phyloP scores from a whole-genome alignment of 2,329 filamentous ascomycete species.

The Stagonosporopsis cucurbitacearum region DNA sequence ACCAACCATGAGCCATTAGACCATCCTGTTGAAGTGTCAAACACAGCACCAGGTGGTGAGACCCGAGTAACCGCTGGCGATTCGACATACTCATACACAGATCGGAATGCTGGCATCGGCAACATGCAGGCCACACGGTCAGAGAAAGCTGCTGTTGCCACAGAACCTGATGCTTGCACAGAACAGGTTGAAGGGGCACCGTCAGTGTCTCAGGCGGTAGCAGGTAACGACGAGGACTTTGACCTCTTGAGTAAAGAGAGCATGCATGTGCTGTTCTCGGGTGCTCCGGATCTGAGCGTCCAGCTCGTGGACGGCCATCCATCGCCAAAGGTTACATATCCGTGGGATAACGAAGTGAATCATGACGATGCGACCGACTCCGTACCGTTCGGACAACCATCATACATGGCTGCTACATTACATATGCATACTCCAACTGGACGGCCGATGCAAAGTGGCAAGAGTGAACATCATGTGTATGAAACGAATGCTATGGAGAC shows the following conservation, averaged over 20 bases:
- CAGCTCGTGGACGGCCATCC: slow-evolving; percentile 66
- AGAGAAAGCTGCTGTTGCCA: not conserved
- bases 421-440: slow-evolving; percentile 27
- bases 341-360: slow-evolving; percentile 66
- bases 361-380: slow-evolving; percentile 69
- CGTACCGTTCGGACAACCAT: slow-evolving; percentile 38
- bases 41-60: slow-evolving; percentile 1
- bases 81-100: not conserved
- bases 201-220: slow-evolving; percentile 22
- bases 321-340: slow-evolving; percentile 69
- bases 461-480: slow-evolving; percentile 36
- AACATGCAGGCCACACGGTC: not conserved
- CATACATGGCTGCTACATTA: slow-evolving; percentile 47
- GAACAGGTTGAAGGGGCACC: slow-evolving; percentile 18
- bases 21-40: not conserved
- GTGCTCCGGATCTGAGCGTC: slow-evolving; percentile 75
- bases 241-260: slow-evolving; percentile 56
- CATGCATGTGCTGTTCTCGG: slow-evolving; percentile 74
- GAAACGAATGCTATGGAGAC: slow-evolving; percentile 56
- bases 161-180: not conserved
- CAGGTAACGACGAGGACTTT: slow-evolving; percentile 21
- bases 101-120: not conserved
- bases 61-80: not conserved
- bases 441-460: slow-evolving; percentile 22
- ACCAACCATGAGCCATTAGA: not conserved